These are phyloP conservation scores for Hortiboletus flavorubellus DNA, from an alignment of 768 basidiomycete species.

Conservation along the genomic window DNA sequence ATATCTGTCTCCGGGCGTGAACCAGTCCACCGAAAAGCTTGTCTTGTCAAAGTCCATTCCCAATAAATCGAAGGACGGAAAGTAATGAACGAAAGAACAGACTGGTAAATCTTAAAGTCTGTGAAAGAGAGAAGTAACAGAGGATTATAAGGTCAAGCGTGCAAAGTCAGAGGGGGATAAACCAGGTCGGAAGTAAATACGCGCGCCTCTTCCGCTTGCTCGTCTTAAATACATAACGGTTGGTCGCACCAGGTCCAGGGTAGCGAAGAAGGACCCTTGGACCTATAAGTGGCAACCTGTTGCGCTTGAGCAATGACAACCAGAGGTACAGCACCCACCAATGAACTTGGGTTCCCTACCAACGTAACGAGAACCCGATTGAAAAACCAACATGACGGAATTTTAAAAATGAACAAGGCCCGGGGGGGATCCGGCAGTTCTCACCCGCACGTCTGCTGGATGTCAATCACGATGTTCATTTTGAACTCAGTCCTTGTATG, in stretches of 20 bases:
- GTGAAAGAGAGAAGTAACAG: background rate
- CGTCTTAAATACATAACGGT: constrained; percentile 16
- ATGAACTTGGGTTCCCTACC: background rate
- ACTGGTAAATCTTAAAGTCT: constrained; percentile 3
- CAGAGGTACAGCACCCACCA: background rate
- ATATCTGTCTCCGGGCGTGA: constrained; percentile 27
- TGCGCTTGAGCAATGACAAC: constrained; percentile 5
- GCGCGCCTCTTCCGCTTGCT: background rate
- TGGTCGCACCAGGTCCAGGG: constrained; percentile 14
- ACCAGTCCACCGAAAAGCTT: constrained; percentile 31
- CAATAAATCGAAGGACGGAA: constrained; percentile 5
- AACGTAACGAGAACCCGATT: constrained; percentile 8
- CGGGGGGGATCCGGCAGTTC: background rate
- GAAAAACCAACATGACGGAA: background rate
- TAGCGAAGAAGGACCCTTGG: constrained; percentile 13
- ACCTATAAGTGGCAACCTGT: constrained; percentile 6
- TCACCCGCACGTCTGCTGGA: background rate
- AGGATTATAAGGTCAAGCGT: background rate
- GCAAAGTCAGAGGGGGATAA: constrained; percentile 2
- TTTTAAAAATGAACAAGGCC: background rate
- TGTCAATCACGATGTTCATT: background rate
- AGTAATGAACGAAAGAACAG: constrained; percentile 7
- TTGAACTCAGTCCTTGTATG: background rate
- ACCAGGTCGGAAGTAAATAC: constrained; percentile 1
- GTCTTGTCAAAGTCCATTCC: constrained; percentile 33